These are phyloP conservation scores for Miscanthus sacchariflorus DNA, from an alignment of 202 grass and related monocot species.

Conservation along the genomic window DNA sequence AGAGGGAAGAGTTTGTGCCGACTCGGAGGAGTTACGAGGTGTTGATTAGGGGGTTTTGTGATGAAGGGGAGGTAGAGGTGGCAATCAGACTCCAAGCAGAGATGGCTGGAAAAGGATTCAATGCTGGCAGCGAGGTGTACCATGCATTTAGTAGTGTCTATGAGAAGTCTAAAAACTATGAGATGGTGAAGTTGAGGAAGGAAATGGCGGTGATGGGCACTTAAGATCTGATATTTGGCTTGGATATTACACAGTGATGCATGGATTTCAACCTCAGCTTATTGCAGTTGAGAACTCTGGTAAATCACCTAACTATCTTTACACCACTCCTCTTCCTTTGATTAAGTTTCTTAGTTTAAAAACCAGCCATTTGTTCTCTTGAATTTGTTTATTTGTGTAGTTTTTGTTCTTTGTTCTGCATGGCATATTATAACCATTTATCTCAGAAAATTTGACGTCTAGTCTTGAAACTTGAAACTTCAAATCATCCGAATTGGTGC, in stretches of 20 bases:
- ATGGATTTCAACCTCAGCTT: not conserved
- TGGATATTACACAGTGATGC: not conserved
- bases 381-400: not conserved
- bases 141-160: conserved; percentile 49
- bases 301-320: not conserved
- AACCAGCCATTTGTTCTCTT: not conserved
- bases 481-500: not conserved
- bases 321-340: not conserved
- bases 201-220: conserved; percentile 34
- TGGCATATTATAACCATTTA: conserved; percentile 2
- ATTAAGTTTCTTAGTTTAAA: not conserved
- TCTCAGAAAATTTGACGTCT: not conserved
- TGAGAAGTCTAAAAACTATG: conserved; percentile 43
- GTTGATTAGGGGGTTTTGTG: conserved; percentile 53
- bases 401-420: not conserved
- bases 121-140: conserved; percentile 49
- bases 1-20: conserved; percentile 50
- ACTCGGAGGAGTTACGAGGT: conserved; percentile 47
- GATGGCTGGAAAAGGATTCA: conserved; percentile 64
- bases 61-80: conserved; percentile 49
- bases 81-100: conserved; percentile 59
- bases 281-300: conserved; percentile 14
- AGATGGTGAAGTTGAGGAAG: conserved; percentile 57
- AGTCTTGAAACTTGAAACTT: conserved; percentile 11
- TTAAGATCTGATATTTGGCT: not conserved